Evolutionary conservation across 768 basidiomycete species (phyloP).

Genomic region (Lactarius sp.): DNA sequence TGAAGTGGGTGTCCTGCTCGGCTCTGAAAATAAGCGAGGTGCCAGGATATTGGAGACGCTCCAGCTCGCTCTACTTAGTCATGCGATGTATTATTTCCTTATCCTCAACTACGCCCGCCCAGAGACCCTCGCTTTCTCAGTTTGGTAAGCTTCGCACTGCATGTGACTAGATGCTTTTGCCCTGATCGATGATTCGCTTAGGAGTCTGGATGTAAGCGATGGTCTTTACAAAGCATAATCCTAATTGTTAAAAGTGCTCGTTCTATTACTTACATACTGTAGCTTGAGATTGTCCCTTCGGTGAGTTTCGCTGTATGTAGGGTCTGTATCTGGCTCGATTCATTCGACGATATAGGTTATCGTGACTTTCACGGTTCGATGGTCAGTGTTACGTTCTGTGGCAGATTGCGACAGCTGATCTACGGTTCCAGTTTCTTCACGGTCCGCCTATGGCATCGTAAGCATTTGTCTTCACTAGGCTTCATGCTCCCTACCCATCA

Average conservation of each 20-base stretch:
- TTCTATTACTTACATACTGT: no score
- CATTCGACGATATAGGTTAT: neutral
- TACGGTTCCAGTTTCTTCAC: slow-evolving; percentile 6
- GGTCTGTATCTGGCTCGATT: neutral
- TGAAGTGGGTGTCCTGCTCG: neutral
- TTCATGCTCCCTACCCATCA: neutral
- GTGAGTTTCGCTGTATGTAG: neutral
- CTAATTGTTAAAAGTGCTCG: neutral
- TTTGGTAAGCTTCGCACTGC: slow-evolving; percentile 1
- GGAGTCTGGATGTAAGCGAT: neutral
- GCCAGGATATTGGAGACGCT: slow-evolving; percentile 7
- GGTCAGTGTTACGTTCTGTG: neutral
- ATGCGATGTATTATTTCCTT: slow-evolving; percentile 10
- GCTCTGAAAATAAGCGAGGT: neutral
- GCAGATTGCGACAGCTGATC: neutral
- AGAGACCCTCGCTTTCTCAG: neutral
- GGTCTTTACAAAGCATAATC: neutral
- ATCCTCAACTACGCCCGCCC: neutral
- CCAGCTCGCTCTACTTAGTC: slow-evolving; percentile 5
- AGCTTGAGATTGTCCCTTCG: slow-evolving; percentile 16
- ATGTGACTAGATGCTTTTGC: neutral
- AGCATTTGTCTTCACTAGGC: neutral
- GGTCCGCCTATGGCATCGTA: slow-evolving; percentile 14
- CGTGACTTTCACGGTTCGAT: slow-evolving; percentile 11
- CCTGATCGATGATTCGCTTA: neutral